Conservation (phyloP, 148 eudicot species). For the Gaultheria prostrata region DNA sequence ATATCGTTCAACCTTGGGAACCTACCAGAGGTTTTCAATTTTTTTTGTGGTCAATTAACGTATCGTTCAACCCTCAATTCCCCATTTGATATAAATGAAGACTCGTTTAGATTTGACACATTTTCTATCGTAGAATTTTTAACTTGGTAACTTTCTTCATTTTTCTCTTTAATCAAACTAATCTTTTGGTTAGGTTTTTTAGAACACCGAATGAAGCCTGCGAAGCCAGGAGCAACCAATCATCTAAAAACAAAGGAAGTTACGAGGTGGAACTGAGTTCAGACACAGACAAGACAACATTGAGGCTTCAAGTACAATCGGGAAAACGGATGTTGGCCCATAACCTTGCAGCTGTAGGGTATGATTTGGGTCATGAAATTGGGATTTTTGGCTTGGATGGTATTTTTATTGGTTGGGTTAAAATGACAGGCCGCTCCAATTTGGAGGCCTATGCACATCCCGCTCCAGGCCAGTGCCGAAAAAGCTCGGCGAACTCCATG, state of each 20-base stretch:
- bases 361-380: too few species aligned
- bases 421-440: too few species aligned
- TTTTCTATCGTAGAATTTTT: not conserved
- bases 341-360: too few species aligned
- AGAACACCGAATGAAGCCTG: not conserved
- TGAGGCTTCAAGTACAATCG: too few species aligned
- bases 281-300: not conserved
- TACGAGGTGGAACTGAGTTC: not conserved
- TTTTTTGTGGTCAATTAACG: not conserved
- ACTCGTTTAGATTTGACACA: not conserved
- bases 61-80: not conserved
- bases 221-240: not conserved
- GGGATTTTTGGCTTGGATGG: too few species aligned
- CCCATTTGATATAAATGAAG: not conserved
- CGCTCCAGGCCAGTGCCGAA: too few species aligned
- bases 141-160: not conserved
- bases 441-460: too few species aligned
- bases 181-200: not conserved
- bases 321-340: too few species aligned
- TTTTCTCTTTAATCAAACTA: not conserved
- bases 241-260: not conserved
- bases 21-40: too few species aligned
- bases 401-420: too few species aligned
- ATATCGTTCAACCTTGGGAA: too few species aligned
- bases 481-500: too few species aligned